Conservation (phyloP, 768 basidiomycete genomes). For the Panellus pusillus region DNA sequence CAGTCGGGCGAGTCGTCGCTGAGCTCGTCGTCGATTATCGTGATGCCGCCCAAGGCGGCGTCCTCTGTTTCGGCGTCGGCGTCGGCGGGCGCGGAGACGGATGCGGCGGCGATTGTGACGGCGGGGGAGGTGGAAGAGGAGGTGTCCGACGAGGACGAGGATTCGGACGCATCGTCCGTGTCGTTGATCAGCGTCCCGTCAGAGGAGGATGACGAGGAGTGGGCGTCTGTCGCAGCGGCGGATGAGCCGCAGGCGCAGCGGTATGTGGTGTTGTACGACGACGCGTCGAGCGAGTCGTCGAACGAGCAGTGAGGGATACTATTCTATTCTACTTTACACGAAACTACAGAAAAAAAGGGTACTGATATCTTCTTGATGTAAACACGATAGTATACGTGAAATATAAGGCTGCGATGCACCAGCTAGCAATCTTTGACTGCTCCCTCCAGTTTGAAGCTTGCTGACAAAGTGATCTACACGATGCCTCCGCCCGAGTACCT, state of each 20-base stretch:
- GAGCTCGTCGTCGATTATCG: slow-evolving; percentile 66
- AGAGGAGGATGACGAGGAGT: slow-evolving; percentile 54
- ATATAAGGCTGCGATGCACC: slow-evolving; percentile 19
- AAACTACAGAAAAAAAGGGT: slow-evolving; percentile 2
- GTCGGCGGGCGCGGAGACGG: slow-evolving; percentile 14
- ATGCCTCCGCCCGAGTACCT: slow-evolving; percentile 28
- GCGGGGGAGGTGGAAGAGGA: slow-evolving; percentile 24
- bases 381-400: slow-evolving; percentile 20
- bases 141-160: slow-evolving; percentile 40
- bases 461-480: no score
- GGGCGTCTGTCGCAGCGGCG: slow-evolving; percentile 33
- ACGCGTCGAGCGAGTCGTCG: slow-evolving; percentile 36
- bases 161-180: slow-evolving; percentile 49
- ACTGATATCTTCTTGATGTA: slow-evolving; percentile 14
- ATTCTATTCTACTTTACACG: no score
- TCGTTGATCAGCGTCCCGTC: slow-evolving; percentile 64
- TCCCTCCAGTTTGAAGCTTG: no score
- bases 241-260: slow-evolving; percentile 42
- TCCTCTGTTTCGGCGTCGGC: slow-evolving; percentile 30
- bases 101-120: neutral
- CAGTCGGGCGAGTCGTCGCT: slow-evolving; percentile 39
- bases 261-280: slow-evolving; percentile 75
- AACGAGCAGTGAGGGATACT: neutral
- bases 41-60: slow-evolving; percentile 49
- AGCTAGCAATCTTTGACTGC: no score